phyloP scores from a whole-genome alignment of 345 rosid genomes.

The Camelina sativa region DNA sequence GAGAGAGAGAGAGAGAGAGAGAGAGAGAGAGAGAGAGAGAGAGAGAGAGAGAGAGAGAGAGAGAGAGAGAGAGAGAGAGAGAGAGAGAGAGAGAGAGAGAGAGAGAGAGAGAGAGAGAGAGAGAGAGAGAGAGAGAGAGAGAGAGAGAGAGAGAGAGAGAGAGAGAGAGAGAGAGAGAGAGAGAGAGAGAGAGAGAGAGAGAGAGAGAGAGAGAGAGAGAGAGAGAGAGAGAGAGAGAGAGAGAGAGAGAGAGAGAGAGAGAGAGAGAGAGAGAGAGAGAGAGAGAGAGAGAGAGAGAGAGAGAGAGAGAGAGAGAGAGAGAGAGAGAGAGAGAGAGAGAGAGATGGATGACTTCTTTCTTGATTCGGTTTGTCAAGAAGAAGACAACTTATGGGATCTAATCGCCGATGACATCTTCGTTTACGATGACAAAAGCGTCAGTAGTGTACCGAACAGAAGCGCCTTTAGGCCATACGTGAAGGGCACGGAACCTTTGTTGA shows the following conservation, averaged over 20 bases:
- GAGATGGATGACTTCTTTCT: conserved; percentile 36
- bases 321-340: neutral
- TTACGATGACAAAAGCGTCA: conserved; percentile 1
- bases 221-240: conserved; percentile 6
- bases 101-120: conserved; percentile 14
- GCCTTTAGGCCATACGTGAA: conserved; percentile 52
- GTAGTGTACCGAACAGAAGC: conserved; percentile 38
- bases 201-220: conserved; percentile 3
- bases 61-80: conserved; percentile 6
- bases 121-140: conserved; percentile 3
- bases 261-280: conserved; percentile 14
- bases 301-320: conserved; percentile 16
- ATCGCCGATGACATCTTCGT: conserved; percentile 17
- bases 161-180: conserved; percentile 12
- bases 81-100: conserved; percentile 12
- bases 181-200: conserved; percentile 14
- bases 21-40: conserved; percentile 14
- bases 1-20: conserved; percentile 12
- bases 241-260: conserved; percentile 12
- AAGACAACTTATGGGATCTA: conserved; percentile 44
- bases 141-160: conserved; percentile 6
- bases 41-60: conserved; percentile 3
- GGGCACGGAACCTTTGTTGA: conserved; percentile 24
- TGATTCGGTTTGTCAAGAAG: conserved; percentile 33
- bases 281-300: conserved; percentile 3